phyloP scores from a whole-genome alignment of 1,284 basidiomycete genomes.

The Austroboletus novae-zelandiae region DNA sequence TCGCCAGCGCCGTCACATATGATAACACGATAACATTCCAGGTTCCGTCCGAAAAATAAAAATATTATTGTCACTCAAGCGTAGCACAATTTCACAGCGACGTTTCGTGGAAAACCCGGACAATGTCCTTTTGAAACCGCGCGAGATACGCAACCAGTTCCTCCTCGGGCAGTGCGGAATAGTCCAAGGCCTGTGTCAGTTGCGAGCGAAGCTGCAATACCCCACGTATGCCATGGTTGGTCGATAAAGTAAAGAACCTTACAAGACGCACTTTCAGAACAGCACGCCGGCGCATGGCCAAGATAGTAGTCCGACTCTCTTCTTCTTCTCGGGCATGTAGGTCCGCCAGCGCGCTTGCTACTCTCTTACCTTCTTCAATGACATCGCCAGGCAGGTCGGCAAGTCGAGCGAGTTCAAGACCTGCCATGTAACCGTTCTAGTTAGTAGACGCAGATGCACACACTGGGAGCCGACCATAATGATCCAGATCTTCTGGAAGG shows the following conservation, averaged over 20 bases:
- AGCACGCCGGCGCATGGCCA: conserved; percentile 62
- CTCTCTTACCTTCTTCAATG: conserved; percentile 55
- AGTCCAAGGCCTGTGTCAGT: conserved; percentile 63
- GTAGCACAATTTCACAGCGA: not conserved
- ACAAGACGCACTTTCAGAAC: conserved; percentile 56
- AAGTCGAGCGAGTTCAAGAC: conserved; percentile 80
- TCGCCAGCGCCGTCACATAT: not conserved
- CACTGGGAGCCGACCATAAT: conserved; percentile 54
- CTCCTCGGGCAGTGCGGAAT: conserved; percentile 66
- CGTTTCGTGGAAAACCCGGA: conserved; percentile 48
- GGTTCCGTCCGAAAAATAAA: not conserved
- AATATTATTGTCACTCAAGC: not conserved
- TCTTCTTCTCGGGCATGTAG: conserved; percentile 58
- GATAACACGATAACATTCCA: conserved; percentile 11
- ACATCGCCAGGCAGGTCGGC: conserved; percentile 78
- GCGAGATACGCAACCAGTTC: conserved; percentile 63
- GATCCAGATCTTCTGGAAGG: conserved; percentile 50
- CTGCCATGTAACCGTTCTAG: conserved; percentile 35
- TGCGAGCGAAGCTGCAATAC: conserved; percentile 62
- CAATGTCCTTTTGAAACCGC: conserved; percentile 67
- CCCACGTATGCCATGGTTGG: not conserved
- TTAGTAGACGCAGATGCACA: not conserved
- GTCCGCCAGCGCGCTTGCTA: conserved; percentile 59
- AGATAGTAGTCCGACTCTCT: conserved; percentile 58
- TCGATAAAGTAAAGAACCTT: not conserved